phyloP scores from a whole-genome alignment of 1,284 basidiomycete genomes.

The Gymnopus androsaceus region DNA sequence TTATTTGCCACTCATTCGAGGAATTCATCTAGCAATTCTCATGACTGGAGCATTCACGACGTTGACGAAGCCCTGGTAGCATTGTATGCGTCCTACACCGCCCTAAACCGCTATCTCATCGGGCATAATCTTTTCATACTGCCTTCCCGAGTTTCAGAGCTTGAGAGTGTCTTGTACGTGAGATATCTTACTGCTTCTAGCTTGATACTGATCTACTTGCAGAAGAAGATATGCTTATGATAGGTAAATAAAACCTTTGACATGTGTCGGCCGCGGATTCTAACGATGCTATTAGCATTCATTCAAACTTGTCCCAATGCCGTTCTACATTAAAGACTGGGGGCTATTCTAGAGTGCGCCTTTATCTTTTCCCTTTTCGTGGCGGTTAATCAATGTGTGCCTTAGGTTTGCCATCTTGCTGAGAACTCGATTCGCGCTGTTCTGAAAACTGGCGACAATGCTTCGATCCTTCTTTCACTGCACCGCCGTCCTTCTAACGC shows the following conservation, averaged over 20 bases:
- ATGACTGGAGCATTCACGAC: conserved; percentile 68
- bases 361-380: conserved; percentile 6
- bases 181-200: conserved; percentile 5
- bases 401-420: conserved; percentile 67
- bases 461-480: conserved; percentile 59
- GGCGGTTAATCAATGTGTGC: conserved; percentile 8
- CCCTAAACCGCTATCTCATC: conserved; percentile 59
- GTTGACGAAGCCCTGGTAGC: conserved; percentile 71
- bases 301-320: conserved; percentile 76
- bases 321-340: conserved; percentile 64
- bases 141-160: conserved; percentile 63
- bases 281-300: too few species aligned
- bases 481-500: conserved; percentile 41
- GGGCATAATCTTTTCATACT: conserved; percentile 70
- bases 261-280: too few species aligned
- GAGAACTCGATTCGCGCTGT: conserved; percentile 70
- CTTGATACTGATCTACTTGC: conserved; percentile 19
- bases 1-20: too few species aligned
- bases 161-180: conserved; percentile 71
- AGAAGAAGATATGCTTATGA: conserved; percentile 76
- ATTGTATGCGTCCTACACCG: conserved; percentile 64
- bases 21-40: too few species aligned
- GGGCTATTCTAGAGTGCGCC: conserved; percentile 70
- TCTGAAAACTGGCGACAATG: conserved; percentile 67
- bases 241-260: too few species aligned